These are phyloP conservation scores for Ilyonectria robusta DNA, from an alignment of 2,329 filamentous ascomycete species.

Conservation along the genomic window DNA sequence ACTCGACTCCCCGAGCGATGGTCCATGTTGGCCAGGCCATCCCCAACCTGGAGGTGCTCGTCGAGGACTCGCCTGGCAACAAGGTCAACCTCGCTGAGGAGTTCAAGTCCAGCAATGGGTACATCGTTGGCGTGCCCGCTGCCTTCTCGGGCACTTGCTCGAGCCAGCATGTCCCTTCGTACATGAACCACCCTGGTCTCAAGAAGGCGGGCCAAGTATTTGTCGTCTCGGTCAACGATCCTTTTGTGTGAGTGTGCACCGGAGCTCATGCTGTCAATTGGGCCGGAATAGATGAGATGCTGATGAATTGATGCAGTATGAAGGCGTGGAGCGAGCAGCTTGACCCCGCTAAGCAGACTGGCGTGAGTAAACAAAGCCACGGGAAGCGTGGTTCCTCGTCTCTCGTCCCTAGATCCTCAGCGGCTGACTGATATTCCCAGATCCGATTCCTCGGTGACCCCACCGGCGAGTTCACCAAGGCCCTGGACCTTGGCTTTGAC, in stretches of 20 bases:
- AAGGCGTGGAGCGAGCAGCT: slow-evolving; percentile 88
- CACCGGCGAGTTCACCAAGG: slow-evolving; percentile 83
- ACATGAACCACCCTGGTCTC: slow-evolving; percentile 83
- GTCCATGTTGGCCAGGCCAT: slow-evolving; percentile 86
- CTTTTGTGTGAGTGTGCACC: slow-evolving; percentile 81
- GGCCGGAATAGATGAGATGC: neutral
- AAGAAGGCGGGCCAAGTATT: slow-evolving; percentile 88
- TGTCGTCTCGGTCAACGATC: slow-evolving; percentile 93
- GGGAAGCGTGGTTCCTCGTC: neutral
- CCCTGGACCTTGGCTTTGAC: slow-evolving; percentile 87
- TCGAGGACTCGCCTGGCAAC: slow-evolving; percentile 90
- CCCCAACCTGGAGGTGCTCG: slow-evolving; percentile 82
- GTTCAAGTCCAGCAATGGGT: slow-evolving; percentile 77
- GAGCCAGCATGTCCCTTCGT: slow-evolving; percentile 83
- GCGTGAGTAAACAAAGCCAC: slow-evolving; percentile 70
- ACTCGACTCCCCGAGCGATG: slow-evolving; percentile 71
- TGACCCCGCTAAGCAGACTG: slow-evolving; percentile 81
- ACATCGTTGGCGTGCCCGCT: slow-evolving; percentile 89
- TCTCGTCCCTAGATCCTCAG: neutral
- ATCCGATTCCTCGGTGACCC: slow-evolving; percentile 93
- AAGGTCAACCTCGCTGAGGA: slow-evolving; percentile 90
- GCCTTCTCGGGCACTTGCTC: slow-evolving; percentile 77
- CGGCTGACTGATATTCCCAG: slow-evolving; percentile 58
- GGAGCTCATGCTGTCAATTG: neutral
- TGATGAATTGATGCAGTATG: slow-evolving; percentile 70